These are phyloP conservation scores for Microcyclospora tardicrescens DNA, from an alignment of 2,329 filamentous ascomycete genomes.

Conservation along the genomic window DNA sequence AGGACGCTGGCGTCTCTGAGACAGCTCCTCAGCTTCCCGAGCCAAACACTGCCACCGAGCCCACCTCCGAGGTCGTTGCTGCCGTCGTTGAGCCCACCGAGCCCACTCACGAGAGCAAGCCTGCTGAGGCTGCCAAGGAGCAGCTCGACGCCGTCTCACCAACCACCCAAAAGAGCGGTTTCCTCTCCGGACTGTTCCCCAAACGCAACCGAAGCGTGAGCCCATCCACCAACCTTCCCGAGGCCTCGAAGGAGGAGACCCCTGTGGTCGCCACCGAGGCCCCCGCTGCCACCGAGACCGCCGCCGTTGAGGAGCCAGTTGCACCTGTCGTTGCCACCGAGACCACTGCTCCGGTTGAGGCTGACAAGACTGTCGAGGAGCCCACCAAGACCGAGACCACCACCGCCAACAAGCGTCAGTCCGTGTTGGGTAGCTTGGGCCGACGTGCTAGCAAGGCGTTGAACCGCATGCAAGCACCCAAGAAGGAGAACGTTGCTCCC, in stretches of 20 bases:
- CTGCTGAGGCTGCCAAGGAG: slow-evolving; percentile 26
- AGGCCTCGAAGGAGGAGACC: slow-evolving; percentile 21
- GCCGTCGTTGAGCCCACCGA: slow-evolving; percentile 21
- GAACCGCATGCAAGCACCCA: slow-evolving; percentile 18
- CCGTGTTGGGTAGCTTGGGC: slow-evolving; percentile 20
- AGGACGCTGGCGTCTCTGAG: slow-evolving; percentile 30
- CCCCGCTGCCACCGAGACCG: slow-evolving; percentile 14
- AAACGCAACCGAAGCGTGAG: slow-evolving; percentile 23
- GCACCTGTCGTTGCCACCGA: slow-evolving; percentile 14
- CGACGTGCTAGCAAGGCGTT: slow-evolving; percentile 23
- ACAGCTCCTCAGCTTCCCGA: slow-evolving; percentile 23
- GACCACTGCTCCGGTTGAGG: slow-evolving; percentile 11
- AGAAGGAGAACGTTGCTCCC: slow-evolving; percentile 17
- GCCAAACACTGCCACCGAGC: slow-evolving; percentile 25
- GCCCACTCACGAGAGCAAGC: slow-evolving; percentile 11
- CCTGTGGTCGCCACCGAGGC: slow-evolving; percentile 12
- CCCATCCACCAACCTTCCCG: slow-evolving; percentile 20
- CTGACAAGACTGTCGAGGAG: slow-evolving; percentile 13
- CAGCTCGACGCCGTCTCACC: slow-evolving; percentile 26
- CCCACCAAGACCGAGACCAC: slow-evolving; percentile 10
- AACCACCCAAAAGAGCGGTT: slow-evolving; percentile 27
- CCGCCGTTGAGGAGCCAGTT: slow-evolving; percentile 16
- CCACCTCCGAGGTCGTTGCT: slow-evolving; percentile 20
- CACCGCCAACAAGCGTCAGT: slow-evolving; percentile 20
- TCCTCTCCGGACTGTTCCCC: slow-evolving; percentile 18